A percentile compares a stretch with the other conserved stretches of the same genome.
Evolutionary conservation across 2,329 filamentous ascomycete species (phyloP).

Genomic region (Fusarium pilosicola): DNA sequence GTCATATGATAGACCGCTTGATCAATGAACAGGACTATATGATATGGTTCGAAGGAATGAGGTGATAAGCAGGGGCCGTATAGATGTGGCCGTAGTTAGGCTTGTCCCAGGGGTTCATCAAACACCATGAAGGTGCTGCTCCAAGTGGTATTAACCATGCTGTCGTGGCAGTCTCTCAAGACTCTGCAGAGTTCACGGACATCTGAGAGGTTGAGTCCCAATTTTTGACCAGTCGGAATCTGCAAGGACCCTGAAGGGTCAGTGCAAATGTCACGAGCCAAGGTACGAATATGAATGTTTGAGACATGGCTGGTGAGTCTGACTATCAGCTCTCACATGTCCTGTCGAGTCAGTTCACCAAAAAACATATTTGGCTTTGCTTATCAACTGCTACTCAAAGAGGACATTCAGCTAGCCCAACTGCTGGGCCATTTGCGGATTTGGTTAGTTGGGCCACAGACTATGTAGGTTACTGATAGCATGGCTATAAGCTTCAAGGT

Average conservation of each 20-base stretch:
- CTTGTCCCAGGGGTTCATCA: not conserved
- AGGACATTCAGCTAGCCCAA: not conserved
- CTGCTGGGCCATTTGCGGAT: not conserved
- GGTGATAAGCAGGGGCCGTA: not conserved
- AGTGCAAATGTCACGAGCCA: slow-evolving; percentile 25
- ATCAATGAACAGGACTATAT: not conserved
- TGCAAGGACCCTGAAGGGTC: slow-evolving; percentile 21
- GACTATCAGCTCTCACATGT: slow-evolving; percentile 21
- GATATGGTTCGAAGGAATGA: not conserved
- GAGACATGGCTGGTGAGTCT: slow-evolving; percentile 32
- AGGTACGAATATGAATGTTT: slow-evolving; percentile 17
- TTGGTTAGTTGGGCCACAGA: not conserved
- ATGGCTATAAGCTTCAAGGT: not conserved
- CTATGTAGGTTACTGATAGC: not conserved
- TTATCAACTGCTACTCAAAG: slow-evolving; percentile 8
- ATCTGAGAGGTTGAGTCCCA: slow-evolving; percentile 21
- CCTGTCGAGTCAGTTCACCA: slow-evolving; percentile 11
- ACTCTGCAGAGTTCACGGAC: slow-evolving; percentile 15
- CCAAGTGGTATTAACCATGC: slow-evolving; percentile 12
- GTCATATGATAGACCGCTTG: slow-evolving; percentile 10
- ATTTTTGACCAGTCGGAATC: slow-evolving; percentile 34
- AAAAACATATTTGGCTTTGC: slow-evolving; percentile 1
- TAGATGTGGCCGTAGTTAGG: not conserved
- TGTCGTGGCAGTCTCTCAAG: slow-evolving; percentile 34
- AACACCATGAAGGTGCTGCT: not conserved